These are phyloP conservation scores for Hyphopichia homilentoma DNA, from an alignment of 805 yeast species.

Conservation along the genomic window DNA sequence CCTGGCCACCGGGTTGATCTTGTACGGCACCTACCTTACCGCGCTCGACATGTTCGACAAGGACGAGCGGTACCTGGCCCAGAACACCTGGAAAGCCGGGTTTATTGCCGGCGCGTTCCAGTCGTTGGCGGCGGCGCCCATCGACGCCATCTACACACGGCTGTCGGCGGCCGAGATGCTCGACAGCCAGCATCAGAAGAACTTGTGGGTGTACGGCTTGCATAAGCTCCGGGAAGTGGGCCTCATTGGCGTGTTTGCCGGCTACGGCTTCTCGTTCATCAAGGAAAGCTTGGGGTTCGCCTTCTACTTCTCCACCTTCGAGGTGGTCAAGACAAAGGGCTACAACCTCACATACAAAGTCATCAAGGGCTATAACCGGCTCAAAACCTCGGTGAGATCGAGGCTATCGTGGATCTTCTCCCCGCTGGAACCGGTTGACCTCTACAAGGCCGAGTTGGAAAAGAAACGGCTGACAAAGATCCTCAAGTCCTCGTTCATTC, in stretches of 20 bases:
- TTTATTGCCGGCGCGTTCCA: slow-evolving; percentile 83
- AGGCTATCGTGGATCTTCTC: slow-evolving; percentile 2
- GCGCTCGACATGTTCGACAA: slow-evolving; percentile 32
- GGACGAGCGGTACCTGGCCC: slow-evolving; percentile 15
- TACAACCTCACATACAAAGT: slow-evolving; percentile 45
- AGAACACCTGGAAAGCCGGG: slow-evolving; percentile 76
- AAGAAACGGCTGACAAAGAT: slow-evolving; percentile 40
- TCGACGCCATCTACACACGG: slow-evolving; percentile 85
- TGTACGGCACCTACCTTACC: slow-evolving; percentile 78
- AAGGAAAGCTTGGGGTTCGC: slow-evolving; percentile 87
- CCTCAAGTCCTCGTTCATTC: slow-evolving; percentile 64
- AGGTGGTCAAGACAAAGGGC: slow-evolving; percentile 68
- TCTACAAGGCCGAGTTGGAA: slow-evolving; percentile 14
- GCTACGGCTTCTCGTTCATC: slow-evolving; percentile 69
- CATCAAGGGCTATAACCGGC: slow-evolving; percentile 39
- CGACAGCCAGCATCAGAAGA: slow-evolving; percentile 54
- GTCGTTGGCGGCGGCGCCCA: slow-evolving; percentile 88
- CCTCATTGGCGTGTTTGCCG: slow-evolving; percentile 82
- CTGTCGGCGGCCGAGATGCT: slow-evolving; percentile 73
- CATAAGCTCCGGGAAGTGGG: slow-evolving; percentile 73
- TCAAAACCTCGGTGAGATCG: slow-evolving; percentile 25
- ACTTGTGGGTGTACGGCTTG: slow-evolving; percentile 74
- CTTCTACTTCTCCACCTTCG: slow-evolving; percentile 77
- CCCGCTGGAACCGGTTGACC: too few species aligned
- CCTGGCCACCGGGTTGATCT: slow-evolving; percentile 80